These are phyloP conservation scores for Mallotus repandus DNA, from an alignment of 441 rosid species.

Conservation along the genomic window DNA sequence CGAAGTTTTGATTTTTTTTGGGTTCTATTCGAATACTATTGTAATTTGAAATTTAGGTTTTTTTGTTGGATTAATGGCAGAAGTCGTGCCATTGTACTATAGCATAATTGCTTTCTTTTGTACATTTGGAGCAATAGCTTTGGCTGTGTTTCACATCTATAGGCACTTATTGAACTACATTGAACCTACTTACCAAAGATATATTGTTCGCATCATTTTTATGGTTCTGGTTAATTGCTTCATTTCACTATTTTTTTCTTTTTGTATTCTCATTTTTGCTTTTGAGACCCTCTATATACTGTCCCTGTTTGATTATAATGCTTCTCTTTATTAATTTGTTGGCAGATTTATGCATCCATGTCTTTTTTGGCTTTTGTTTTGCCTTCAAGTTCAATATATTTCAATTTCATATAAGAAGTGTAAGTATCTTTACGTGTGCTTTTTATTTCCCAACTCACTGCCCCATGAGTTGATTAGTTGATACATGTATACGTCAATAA, in stretches of 20 bases:
- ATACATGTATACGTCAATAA: neutral
- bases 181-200: constrained; percentile 93
- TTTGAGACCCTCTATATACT: too few relatives aligned
- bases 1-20: neutral
- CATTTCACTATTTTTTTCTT: too few relatives aligned
- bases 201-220: constrained; percentile 79
- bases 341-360: constrained; percentile 84
- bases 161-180: constrained; percentile 91
- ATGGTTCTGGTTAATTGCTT: constrained; percentile 83
- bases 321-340: neutral
- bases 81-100: constrained; percentile 52
- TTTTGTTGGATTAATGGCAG: constrained; percentile 43
- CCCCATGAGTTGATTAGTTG: too few relatives aligned
- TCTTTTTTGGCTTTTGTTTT: constrained; percentile 80
- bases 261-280: neutral
- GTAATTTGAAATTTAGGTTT: too few relatives aligned
- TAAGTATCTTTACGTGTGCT: constrained; percentile 37
- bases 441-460: neutral
- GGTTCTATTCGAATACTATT: too few relatives aligned
- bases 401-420: constrained; percentile 93
- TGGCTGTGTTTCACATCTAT: constrained; percentile 79
- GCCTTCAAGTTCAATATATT: constrained; percentile 68
- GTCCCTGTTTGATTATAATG: too few relatives aligned
- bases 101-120: constrained; percentile 65
- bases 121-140: constrained; percentile 63